phyloP scores from a whole-genome alignment of 352 stramenopile species.

The Globisporangium cylindrosporum region DNA sequence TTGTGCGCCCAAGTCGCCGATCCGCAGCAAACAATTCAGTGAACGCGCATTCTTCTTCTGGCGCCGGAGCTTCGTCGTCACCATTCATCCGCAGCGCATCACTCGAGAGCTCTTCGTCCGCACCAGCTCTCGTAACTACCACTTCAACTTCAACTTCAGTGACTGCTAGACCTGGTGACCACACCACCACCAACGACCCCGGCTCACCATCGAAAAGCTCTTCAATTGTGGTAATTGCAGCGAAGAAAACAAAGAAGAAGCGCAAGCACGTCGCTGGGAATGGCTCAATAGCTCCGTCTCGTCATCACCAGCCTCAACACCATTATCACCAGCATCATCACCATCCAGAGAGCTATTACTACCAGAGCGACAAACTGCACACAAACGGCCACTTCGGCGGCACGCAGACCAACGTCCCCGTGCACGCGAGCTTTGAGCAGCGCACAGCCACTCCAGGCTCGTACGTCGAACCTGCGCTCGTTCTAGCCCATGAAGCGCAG shows the following conservation, averaged over 20 bases:
- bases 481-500: slow-evolving; percentile 35
- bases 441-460: slow-evolving; percentile 18
- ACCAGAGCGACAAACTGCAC: slow-evolving; percentile 13
- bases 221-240: neutral
- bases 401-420: slow-evolving; percentile 6
- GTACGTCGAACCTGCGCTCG: slow-evolving; percentile 37
- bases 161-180: too few species aligned
- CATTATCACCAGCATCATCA: slow-evolving; percentile 3
- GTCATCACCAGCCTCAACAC: neutral
- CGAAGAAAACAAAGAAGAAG: slow-evolving; percentile 26
- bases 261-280: slow-evolving; percentile 17
- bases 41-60: neutral
- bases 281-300: neutral
- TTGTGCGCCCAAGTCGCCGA: slow-evolving; percentile 52
- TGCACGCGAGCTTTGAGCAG: slow-evolving; percentile 12
- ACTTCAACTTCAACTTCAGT: neutral
- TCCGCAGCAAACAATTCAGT: neutral
- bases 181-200: neutral
- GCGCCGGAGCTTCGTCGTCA: neutral
- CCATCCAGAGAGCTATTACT: slow-evolving; percentile 17
- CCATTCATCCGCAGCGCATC: neutral
- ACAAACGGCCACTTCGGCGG: slow-evolving; percentile 19
- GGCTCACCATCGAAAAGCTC: neutral
- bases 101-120: slow-evolving; percentile 9
- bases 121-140: neutral